Evolutionary conservation across 192 early-diverging fungal species (phyloP).

Genomic region (Coemansia sp.): DNA sequence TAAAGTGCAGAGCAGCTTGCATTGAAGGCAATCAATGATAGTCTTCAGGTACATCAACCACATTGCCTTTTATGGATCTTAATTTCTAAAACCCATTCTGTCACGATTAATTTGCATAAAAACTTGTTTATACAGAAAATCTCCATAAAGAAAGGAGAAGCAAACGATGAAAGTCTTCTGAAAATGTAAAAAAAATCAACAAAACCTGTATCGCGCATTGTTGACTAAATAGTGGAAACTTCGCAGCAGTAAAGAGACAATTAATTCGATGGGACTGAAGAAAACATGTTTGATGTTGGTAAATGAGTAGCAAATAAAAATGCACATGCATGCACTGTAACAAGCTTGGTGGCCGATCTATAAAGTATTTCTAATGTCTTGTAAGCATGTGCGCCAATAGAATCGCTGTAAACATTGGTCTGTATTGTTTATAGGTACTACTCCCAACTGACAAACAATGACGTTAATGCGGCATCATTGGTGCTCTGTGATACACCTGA

Average conservation of each 20-base stretch:
- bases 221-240: background rate
- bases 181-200: background rate
- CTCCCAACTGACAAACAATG: background rate
- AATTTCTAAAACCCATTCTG: background rate
- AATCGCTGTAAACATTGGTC: background rate
- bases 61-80: background rate
- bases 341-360: background rate
- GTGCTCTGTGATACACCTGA: background rate
- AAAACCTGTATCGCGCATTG: background rate
- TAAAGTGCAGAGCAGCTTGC: background rate
- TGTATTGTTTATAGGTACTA: background rate
- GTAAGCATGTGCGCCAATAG: background rate
- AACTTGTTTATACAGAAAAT: background rate
- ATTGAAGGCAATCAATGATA: background rate
- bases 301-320: background rate
- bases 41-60: background rate
- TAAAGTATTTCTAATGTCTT: background rate
- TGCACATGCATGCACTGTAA: background rate
- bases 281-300: background rate
- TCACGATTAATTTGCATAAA: background rate
- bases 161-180: background rate
- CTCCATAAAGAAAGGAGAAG: background rate
- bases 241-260: background rate
- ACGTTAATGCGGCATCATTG: background rate
- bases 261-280: background rate